Conservation (phyloP, 306 rosid genomes). For the Inga laurina region DNA sequence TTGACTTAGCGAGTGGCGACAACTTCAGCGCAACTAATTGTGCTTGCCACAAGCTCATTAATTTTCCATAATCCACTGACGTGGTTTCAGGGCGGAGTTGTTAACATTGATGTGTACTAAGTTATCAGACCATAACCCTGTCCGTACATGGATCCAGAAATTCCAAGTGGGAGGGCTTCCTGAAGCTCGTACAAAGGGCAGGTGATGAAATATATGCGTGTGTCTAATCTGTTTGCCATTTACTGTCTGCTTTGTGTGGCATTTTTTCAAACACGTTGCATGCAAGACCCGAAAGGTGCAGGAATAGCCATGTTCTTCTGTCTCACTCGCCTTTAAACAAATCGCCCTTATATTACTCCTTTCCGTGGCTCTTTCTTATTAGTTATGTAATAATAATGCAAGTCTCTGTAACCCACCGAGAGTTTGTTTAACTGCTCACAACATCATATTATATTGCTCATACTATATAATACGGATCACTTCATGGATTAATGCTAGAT, state of each 20-base stretch:
- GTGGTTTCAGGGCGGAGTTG: background rate
- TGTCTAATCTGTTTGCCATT: slow-evolving; percentile 4
- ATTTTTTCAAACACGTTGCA: slow-evolving; percentile 33
- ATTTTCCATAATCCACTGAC: background rate
- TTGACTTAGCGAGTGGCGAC: slow-evolving; percentile 25
- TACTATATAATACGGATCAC: background rate
- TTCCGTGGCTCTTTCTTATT: background rate
- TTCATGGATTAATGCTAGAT: background rate
- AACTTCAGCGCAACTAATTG: slow-evolving; percentile 14
- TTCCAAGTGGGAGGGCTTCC: background rate
- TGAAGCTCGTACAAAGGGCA: background rate
- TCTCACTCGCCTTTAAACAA: slow-evolving; percentile 5
- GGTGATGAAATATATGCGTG: background rate
- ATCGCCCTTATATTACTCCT: background rate
- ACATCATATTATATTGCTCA: background rate
- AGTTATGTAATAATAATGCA: background rate
- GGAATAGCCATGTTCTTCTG: slow-evolving; percentile 33
- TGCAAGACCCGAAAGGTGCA: slow-evolving; percentile 25
- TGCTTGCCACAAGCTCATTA: background rate
- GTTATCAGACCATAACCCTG: background rate
- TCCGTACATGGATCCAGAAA: background rate
- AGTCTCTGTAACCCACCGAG: background rate
- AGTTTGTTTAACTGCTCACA: background rate
- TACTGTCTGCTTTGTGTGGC: background rate
- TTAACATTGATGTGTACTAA: background rate